Base-by-base conservation (phyloP, 2,329 filamentous ascomycete genomes). In the Fusarium robinianum region DNA sequence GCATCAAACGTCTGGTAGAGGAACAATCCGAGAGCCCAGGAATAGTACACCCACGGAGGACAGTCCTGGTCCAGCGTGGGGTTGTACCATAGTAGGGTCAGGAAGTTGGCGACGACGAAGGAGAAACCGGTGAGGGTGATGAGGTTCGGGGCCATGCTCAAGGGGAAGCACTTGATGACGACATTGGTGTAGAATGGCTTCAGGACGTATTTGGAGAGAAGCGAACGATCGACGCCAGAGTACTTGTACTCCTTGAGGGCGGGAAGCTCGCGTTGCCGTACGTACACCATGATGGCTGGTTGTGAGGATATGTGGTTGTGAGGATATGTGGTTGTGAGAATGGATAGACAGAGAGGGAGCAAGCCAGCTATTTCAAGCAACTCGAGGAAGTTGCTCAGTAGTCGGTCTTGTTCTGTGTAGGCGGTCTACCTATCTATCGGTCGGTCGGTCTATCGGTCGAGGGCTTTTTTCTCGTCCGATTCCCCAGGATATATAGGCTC, bases 1-100 rank as follows among this genome's bases (percentile, higher is more conserved):
- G 92, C 94, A 71, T 99, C 94, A 71, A 99, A 96, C 2, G 92
- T 97, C 79, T 99, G 94, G 71, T 99, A 99, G 37, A 97, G 69
- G 67, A 97, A 96, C 56, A 99, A 72, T 2, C 94, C 94, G 21
- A 88, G 69, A 4, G 91, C 86, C 88, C 91, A 99, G 62, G 83
- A 87, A 57, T 86, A 87, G 75, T 99, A 99, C 11, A 99, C 92
- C 94, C 94, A 99, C 2, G 81, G 67, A 8, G 94, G 94, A 66
- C 92, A 97, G 67, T 99, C 89, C 69, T 89, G 85, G 70, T 97
- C 91, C 33, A 99, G 79, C 1, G 82, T 87, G n/a, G 94, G 94
- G 60, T 89, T 94, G 72, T 96, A 99, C 88, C 90, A 97, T 42
- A 99, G 78, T 69, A 99, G 71, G 6, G 94, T 96, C 60, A 96